Evolutionary conservation across 2,329 filamentous ascomycete species (phyloP).

Genomic region (Fusarium succisae): DNA sequence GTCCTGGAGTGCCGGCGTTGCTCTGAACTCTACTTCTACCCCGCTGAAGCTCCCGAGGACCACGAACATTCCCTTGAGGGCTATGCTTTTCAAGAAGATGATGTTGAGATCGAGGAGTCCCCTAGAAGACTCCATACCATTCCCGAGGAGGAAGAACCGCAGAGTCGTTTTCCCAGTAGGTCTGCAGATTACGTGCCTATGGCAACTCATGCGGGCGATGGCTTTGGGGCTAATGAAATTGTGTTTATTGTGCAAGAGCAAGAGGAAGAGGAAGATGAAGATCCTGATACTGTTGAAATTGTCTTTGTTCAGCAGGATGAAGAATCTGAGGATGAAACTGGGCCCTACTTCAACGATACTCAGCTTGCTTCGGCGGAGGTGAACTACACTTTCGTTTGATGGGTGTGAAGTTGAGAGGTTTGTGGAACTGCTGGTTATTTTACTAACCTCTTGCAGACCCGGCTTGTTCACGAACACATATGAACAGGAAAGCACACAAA

Average conservation of each 20-base stretch:
- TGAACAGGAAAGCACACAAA: not conserved
- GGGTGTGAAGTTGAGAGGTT: not conserved
- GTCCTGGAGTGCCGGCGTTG: not conserved
- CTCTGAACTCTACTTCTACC: not conserved
- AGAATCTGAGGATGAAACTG: not conserved
- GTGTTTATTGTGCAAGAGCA: too few relatives aligned
- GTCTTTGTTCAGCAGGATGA: too few relatives aligned
- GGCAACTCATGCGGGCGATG: too few relatives aligned
- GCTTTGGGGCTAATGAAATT: not conserved
- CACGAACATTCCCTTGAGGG: too few relatives aligned
- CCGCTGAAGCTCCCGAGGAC: not conserved
- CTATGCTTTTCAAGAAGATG: not conserved
- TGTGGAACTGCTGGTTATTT: not conserved
- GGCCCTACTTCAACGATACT: not conserved
- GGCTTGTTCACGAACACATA: not conserved
- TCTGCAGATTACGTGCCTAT: too few relatives aligned
- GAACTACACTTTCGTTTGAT: not conserved
- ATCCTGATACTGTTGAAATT: not conserved
- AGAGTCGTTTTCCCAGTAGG: not conserved
- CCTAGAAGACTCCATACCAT: not conserved
- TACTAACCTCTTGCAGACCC: too few relatives aligned
- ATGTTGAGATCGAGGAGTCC: not conserved
- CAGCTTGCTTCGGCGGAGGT: not conserved
- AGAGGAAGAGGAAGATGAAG: not conserved
- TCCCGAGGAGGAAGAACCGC: not conserved